Percentiles rank a stretch among this genome's conserved stretches.
Evolutionary conservation across 345 rosid genomes (phyloP).

Genomic region (Aegle marmelos): DNA sequence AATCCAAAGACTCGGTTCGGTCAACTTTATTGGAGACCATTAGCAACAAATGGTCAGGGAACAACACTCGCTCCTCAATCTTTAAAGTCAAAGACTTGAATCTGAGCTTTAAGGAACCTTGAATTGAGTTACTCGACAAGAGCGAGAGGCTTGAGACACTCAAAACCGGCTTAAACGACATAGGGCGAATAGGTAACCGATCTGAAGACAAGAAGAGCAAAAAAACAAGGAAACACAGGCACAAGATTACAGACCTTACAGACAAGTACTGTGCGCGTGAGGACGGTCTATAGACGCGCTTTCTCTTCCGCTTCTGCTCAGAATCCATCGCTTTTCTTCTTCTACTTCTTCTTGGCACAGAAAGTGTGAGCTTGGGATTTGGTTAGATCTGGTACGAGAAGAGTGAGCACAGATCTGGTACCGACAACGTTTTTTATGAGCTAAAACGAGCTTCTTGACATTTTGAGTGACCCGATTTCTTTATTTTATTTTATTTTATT

Average conservation of each 20-base stretch:
- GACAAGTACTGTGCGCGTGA: slow-evolving; percentile 43
- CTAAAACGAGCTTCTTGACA: neutral
- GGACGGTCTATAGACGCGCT: slow-evolving; percentile 46
- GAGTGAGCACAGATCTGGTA: slow-evolving; percentile 32
- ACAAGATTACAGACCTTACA: slow-evolving; percentile 46
- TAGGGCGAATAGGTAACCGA: slow-evolving; percentile 41
- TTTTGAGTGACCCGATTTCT: neutral
- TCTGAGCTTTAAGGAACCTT: slow-evolving; percentile 28
- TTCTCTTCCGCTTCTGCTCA: slow-evolving; percentile 79
- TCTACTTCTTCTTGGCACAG: neutral
- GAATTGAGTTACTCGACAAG: slow-evolving; percentile 46
- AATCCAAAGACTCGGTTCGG: slow-evolving; percentile 35
- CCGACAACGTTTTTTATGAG: slow-evolving; percentile 1
- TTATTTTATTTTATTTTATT: too few species aligned
- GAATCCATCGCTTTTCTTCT: slow-evolving; percentile 47
- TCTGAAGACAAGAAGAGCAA: slow-evolving; percentile 61
- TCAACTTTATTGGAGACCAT: slow-evolving; percentile 40
- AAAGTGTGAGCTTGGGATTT: neutral
- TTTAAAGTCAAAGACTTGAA: slow-evolving; percentile 28
- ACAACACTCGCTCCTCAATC: slow-evolving; percentile 60
- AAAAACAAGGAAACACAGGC: slow-evolving; percentile 59
- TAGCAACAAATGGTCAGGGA: slow-evolving; percentile 79
- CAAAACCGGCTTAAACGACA: slow-evolving; percentile 60
- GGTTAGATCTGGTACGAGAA: neutral
- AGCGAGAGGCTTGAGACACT: slow-evolving; percentile 48